A percentile compares a stretch with the other conserved stretches of the same genome.
Conservation (phyloP, 345 rosid genomes). For the Salix suchowensis region DNA sequence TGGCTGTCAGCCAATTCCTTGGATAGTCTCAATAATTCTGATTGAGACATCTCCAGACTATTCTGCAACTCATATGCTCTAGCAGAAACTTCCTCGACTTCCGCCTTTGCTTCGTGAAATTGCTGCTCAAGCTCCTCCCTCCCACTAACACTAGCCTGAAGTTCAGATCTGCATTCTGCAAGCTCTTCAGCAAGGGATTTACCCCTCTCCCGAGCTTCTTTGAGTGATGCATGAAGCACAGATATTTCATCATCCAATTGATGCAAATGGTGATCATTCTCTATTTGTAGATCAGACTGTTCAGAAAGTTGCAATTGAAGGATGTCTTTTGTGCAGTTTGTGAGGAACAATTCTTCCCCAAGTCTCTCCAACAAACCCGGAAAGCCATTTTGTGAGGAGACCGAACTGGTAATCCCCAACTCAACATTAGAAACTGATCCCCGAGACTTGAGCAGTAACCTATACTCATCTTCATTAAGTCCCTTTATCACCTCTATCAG, state of each 20-base stretch:
- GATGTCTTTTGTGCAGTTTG: slow-evolving; percentile 49
- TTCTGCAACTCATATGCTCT: slow-evolving; percentile 53
- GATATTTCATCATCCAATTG: slow-evolving; percentile 44
- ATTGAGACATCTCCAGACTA: slow-evolving; percentile 47
- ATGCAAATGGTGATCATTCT: slow-evolving; percentile 35
- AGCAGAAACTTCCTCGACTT: slow-evolving; percentile 46
- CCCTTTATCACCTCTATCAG: slow-evolving; percentile 42
- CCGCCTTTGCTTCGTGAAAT: slow-evolving; percentile 43
- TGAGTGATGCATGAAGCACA: slow-evolving; percentile 40
- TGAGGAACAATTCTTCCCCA: slow-evolving; percentile 52
- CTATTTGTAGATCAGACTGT: slow-evolving; percentile 43
- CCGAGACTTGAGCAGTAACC: slow-evolving; percentile 44
- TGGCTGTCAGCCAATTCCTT: slow-evolving; percentile 47
- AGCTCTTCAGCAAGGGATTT: slow-evolving; percentile 50
- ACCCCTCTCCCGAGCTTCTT: slow-evolving; percentile 36
- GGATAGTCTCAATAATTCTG: slow-evolving; percentile 33
- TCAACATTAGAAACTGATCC: slow-evolving; percentile 25
- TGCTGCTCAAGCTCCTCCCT: slow-evolving; percentile 48
- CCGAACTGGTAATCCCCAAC: slow-evolving; percentile 20
- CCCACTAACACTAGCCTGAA: slow-evolving; percentile 32
- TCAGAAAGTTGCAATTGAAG: slow-evolving; percentile 58
- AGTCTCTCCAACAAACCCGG: slow-evolving; percentile 41
- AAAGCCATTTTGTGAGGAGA: slow-evolving; percentile 9
- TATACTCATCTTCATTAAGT: slow-evolving; percentile 55
- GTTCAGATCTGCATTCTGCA: slow-evolving; percentile 52